Evolutionary conservation across 148 eudicot species (phyloP).

Genomic region (Camellia japonica): DNA sequence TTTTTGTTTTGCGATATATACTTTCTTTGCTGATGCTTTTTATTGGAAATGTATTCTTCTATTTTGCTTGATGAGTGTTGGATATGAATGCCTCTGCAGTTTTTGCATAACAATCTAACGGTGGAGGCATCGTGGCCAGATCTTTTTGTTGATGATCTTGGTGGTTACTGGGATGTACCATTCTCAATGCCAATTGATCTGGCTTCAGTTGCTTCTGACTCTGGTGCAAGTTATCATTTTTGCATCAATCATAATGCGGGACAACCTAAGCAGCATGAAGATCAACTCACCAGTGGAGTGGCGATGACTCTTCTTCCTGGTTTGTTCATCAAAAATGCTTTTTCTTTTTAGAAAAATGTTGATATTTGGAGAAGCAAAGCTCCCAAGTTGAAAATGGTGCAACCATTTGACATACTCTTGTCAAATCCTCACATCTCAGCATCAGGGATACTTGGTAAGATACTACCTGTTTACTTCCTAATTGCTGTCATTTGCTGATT

Average conservation of each 20-base stretch:
- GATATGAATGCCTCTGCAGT: constrained; percentile 44
- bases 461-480: neutral
- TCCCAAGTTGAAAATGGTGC: constrained; percentile 69
- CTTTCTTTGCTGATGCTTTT: neutral
- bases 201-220: constrained; percentile 61
- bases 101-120: constrained; percentile 59
- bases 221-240: constrained; percentile 68
- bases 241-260: constrained; percentile 65
- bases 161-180: constrained; percentile 87
- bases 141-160: constrained; percentile 60
- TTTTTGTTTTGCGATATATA: neutral
- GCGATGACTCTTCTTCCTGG: constrained; percentile 59
- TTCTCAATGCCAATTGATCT: constrained; percentile 68
- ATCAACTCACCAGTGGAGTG: constrained; percentile 27
- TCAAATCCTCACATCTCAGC: constrained; percentile 82
- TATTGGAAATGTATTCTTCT: neutral
- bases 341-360: constrained; percentile 53
- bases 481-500: neutral
- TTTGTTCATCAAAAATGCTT: constrained; percentile 59
- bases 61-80: neutral
- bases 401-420: constrained; percentile 70
- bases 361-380: constrained; percentile 79
- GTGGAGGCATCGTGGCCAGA: constrained; percentile 71
- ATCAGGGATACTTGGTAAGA: constrained; percentile 68
- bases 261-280: constrained; percentile 42